These are phyloP conservation scores for Alternaria triticimaculans DNA, from an alignment of 2,329 filamentous ascomycete genomes.

Conservation along the genomic window DNA sequence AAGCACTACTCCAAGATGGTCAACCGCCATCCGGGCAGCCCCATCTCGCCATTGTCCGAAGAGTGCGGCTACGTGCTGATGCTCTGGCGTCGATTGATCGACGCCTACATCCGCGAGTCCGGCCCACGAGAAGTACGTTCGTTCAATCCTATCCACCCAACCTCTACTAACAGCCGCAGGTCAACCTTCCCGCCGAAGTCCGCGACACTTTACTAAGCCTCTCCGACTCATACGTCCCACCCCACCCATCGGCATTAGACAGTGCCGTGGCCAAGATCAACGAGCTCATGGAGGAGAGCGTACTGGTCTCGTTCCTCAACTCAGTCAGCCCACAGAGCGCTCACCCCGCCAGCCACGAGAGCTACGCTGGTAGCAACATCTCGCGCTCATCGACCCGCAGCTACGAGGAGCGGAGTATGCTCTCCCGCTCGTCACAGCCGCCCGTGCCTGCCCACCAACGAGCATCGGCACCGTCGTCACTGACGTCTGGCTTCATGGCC, in stretches of 20 bases:
- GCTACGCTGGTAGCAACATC: conserved; percentile 49
- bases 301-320: conserved; percentile 90
- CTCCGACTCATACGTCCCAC: conserved; percentile 67
- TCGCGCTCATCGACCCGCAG: conserved; percentile 49
- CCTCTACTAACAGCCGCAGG: conserved; percentile 35
- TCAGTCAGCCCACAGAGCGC: conserved; percentile 60
- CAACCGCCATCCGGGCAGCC: conserved; percentile 56
- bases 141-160: not conserved
- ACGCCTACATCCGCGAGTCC: conserved; percentile 75
- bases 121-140: conserved; percentile 45
- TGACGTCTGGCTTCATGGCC: conserved; percentile 48
- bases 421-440: conserved; percentile 38
- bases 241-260: conserved; percentile 76
- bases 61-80: conserved; percentile 74
- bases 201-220: conserved; percentile 78
- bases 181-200: conserved; percentile 83
- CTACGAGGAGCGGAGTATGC: conserved; percentile 49
- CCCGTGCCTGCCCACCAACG: conserved; percentile 43
- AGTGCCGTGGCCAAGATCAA: conserved; percentile 87
- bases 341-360: conserved; percentile 50
- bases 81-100: conserved; percentile 86
- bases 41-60: conserved; percentile 60
- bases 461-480: conserved; percentile 49
- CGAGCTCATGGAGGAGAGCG: conserved; percentile 97
- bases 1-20: conserved; percentile 68